phyloP scores from a whole-genome alignment of 202 grass and related monocot genomes.

The Brachypodium distachyon region DNA sequence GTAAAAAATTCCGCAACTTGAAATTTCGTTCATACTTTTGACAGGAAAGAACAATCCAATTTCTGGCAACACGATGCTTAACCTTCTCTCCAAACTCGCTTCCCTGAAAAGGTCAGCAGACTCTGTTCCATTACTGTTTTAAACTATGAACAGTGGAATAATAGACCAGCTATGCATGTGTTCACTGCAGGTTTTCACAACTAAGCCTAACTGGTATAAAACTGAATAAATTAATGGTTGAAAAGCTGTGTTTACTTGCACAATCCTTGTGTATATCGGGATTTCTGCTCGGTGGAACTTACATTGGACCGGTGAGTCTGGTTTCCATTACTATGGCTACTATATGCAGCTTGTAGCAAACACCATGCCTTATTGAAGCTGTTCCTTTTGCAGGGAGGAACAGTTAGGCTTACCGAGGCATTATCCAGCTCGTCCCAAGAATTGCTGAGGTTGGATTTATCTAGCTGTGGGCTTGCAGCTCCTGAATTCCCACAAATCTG shows the following conservation, averaged over 20 bases:
- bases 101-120: constrained; percentile 79
- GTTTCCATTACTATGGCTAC: not conserved
- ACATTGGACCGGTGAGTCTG: constrained; percentile 59
- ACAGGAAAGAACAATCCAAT: constrained; percentile 89
- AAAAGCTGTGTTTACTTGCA: constrained; percentile 66
- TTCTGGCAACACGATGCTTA: constrained; percentile 84
- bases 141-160: not conserved
- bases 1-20: constrained; percentile 2
- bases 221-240: constrained; percentile 63
- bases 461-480: constrained; percentile 59
- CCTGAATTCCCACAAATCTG: constrained; percentile 51
- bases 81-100: constrained; percentile 68
- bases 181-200: constrained; percentile 72
- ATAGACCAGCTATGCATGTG: constrained; percentile 15
- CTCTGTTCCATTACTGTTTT: constrained; percentile 19
- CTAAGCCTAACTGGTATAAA: constrained; percentile 88
- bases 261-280: constrained; percentile 58
- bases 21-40: constrained; percentile 15
- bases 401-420: constrained; percentile 57
- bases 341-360: constrained; percentile 8
- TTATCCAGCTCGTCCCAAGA: constrained; percentile 61
- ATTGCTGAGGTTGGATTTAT: constrained; percentile 76
- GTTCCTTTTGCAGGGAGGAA: constrained; percentile 39
- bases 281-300: constrained; percentile 71
- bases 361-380: constrained; percentile 4